These are phyloP conservation scores for Alternaria sp. DNA, from an alignment of 2,329 filamentous ascomycete species.

Conservation along the genomic window DNA sequence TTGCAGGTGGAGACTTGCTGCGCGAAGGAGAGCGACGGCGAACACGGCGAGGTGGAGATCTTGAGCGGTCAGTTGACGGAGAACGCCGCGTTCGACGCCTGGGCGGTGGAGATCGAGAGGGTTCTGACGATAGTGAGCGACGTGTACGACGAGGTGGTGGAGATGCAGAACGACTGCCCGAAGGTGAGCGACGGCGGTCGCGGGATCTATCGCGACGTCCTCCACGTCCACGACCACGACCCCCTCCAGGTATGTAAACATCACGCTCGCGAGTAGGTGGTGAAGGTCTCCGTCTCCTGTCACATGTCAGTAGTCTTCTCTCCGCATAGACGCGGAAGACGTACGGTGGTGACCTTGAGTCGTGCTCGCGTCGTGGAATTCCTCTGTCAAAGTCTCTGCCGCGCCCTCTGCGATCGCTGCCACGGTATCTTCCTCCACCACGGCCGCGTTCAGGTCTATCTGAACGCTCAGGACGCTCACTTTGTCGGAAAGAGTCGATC, in stretches of 20 bases:
- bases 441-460: constrained; percentile 56
- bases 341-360: constrained; percentile 60
- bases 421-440: constrained; percentile 59
- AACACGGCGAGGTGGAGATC: constrained; percentile 34
- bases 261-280: constrained; percentile 62
- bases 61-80: constrained; percentile 42
- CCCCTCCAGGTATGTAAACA: constrained; percentile 63
- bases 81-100: constrained; percentile 38
- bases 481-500: constrained; percentile 71
- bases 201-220: constrained; percentile 47
- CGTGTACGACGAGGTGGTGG: constrained; percentile 19
- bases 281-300: constrained; percentile 57
- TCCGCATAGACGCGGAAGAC: background rate
- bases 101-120: constrained; percentile 38
- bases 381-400: constrained; percentile 57
- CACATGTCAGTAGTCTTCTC: constrained; percentile 24
- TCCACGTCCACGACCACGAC: constrained; percentile 47
- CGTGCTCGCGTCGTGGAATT: constrained; percentile 54
- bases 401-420: constrained; percentile 51
- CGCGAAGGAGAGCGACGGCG: constrained; percentile 26
- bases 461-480: constrained; percentile 60
- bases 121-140: constrained; percentile 25
- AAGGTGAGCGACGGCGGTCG: constrained; percentile 46
- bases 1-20: constrained; percentile 26
- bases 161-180: constrained; percentile 29